Evolutionary conservation across 2,329 filamentous ascomycete species (phyloP), one percentile per base, ranked within the genome.

Genomic region (Chaetomiaceae sp.): DNA sequence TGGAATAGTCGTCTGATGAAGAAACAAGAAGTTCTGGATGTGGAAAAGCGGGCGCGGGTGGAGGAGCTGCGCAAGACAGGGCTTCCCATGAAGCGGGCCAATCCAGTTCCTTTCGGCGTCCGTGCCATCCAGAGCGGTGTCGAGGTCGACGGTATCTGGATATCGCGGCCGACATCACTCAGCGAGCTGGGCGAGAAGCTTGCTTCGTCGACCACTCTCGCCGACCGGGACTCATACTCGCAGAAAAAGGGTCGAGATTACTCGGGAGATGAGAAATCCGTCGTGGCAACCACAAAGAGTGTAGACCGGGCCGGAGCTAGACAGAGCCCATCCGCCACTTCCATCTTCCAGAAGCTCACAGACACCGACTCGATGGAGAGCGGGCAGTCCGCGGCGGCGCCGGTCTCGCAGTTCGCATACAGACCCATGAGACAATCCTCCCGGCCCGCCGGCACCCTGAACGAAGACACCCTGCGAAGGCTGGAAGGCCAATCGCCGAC

Each of bases 91-190:
- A 65, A 69, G 43, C 64, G 66, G 25, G 54, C 62, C 16, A 75
- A 81, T 46, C 85, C 89, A 9, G 81, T 95, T 32, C 90, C 90
- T 0, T 96, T 96, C 64, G 91, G 92, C 18, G 82, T 94, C 48
- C 84, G 87, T 61, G 91, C 91, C 6, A 81, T 96, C 42, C 86
- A 96, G 67, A 87, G 81, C 61, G 90, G 90, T 5, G 76, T 95
- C 38, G 81, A 92, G 65, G 81, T 95, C 7, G 89, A 95, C 58
- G 91, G 90, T 4, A 90, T 96, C 46, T 90, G 87, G 85, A 82
- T 87, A 45, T 85, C 82, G 21, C 73, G 74, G 47, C 74, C 76
- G 40, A 69, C 71, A 9, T 74, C 73, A 10, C 72, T 75, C 10
- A 63, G 53, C 45, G 59, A 55, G 20, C 48, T 54, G 23, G 57